A percentile compares a stretch with the other conserved stretches of the same genome.
Conservation (phyloP, 176 grass and related monocot species). For the Oryza glumipatula region DNA sequence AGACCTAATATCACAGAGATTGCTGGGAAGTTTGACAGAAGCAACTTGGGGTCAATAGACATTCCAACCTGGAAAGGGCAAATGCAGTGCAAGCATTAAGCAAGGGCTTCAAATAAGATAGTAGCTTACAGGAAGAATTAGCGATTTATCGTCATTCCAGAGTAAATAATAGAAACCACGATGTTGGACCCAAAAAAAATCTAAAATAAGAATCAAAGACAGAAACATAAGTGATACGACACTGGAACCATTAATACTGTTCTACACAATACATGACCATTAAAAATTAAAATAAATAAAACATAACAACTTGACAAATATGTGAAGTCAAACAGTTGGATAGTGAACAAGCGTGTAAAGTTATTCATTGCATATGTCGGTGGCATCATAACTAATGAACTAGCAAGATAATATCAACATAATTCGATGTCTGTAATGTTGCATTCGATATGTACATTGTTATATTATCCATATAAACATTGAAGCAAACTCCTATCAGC, state of each 20-base stretch:
- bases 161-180: background rate
- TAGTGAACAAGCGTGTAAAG: background rate
- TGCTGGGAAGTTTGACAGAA: constrained; percentile 84
- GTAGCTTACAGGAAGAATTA: background rate
- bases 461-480: constrained; percentile 12
- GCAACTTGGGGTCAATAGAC: constrained; percentile 94
- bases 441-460: constrained; percentile 16
- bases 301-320: constrained; percentile 5
- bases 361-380: background rate
- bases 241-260: constrained; percentile 13
- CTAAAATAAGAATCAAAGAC: background rate
- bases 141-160: background rate
- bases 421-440: constrained; percentile 12
- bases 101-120: constrained; percentile 9
- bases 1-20: constrained; percentile 66
- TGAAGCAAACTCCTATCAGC: constrained; percentile 30
- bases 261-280: constrained; percentile 37
- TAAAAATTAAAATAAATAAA: constrained; percentile 9
- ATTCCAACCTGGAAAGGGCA: constrained; percentile 90
- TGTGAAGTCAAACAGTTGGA: constrained; percentile 19
- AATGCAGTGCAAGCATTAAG: constrained; percentile 35
- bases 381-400: constrained; percentile 22
- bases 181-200: constrained; percentile 5
- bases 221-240: constrained; percentile 8
- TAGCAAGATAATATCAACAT: constrained; percentile 2